Percentiles rank a stretch among this genome's conserved stretches.
Evolutionary conservation across 192 early-diverging fungal species (phyloP).

Genomic region (Cladochytrium replicatum): DNA sequence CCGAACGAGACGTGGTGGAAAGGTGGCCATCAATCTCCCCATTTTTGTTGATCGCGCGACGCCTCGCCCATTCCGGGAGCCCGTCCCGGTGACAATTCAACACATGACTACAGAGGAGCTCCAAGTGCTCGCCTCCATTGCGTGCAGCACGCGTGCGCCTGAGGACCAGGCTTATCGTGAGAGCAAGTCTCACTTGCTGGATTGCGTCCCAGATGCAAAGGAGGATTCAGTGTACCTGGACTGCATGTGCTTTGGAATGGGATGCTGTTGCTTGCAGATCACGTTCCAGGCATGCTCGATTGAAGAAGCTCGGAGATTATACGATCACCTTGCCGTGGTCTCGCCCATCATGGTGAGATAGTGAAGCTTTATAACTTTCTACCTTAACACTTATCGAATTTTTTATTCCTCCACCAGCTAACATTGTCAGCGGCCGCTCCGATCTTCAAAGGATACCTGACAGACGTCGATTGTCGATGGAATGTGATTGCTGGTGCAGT

Average conservation of each 20-base stretch:
- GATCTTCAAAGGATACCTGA: slow-evolving; percentile 86
- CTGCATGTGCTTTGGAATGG: slow-evolving; percentile 98
- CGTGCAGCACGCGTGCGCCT: too few species aligned
- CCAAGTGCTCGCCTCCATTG: too few species aligned
- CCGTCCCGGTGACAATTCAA: slow-evolving; percentile 34
- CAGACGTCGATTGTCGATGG: slow-evolving; percentile 96
- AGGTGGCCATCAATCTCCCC: slow-evolving; percentile 94
- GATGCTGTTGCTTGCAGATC: slow-evolving; percentile 94
- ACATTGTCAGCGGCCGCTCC: slow-evolving; percentile 86
- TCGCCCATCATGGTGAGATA: slow-evolving; percentile 72
- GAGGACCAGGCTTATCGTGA: too few species aligned
- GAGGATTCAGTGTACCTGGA: slow-evolving; percentile 97
- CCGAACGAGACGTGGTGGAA: slow-evolving; percentile 78
- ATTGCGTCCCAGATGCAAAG: slow-evolving; percentile 51
- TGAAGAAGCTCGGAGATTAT: slow-evolving; percentile 81
- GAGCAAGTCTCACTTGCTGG: slow-evolving; percentile 12
- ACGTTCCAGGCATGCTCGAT: slow-evolving; percentile 94
- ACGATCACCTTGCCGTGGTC: slow-evolving; percentile 87
- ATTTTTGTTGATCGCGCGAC: slow-evolving; percentile 89
- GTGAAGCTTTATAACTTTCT: not conserved
- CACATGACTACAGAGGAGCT: not conserved
- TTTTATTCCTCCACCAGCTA: slow-evolving; percentile 34
- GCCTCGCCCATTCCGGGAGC: slow-evolving; percentile 71
- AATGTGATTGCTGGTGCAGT: slow-evolving; percentile 88
- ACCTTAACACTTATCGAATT: not conserved